Evolutionary conservation across 2,329 filamentous ascomycete genomes (phyloP).

Genomic region (Fusarium mexicanum): DNA sequence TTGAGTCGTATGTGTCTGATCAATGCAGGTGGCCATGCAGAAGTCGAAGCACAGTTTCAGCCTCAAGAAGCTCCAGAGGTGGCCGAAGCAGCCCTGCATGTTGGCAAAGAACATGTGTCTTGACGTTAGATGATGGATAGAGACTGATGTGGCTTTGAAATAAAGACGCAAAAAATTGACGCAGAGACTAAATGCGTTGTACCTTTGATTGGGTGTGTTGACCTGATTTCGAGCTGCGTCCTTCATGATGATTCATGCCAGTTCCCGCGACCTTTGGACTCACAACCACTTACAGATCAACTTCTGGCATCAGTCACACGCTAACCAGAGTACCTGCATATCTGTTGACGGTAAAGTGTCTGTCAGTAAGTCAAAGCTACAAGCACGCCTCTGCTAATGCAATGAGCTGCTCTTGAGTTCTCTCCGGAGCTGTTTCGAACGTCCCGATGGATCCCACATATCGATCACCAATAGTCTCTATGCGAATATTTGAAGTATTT

Average conservation of each 20-base stretch:
- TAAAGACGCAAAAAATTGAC: not conserved
- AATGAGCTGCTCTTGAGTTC: not conserved
- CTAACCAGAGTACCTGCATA: not conserved
- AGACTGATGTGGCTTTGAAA: not conserved
- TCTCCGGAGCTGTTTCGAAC: constrained; percentile 7
- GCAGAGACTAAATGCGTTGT: not conserved
- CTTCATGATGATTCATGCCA: constrained; percentile 18
- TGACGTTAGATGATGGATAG: not conserved
- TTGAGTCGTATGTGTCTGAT: not conserved
- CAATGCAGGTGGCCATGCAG: not conserved
- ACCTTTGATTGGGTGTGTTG: constrained; percentile 1
- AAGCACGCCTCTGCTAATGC: not conserved
- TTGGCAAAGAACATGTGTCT: not conserved
- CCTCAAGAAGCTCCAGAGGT: not conserved
- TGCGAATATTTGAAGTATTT: not conserved
- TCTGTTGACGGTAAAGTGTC: not conserved
- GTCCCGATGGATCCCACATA: not conserved
- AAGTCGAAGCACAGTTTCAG: constrained; percentile 20
- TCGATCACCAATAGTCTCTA: not conserved
- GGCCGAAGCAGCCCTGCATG: not conserved
- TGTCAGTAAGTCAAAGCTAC: not conserved
- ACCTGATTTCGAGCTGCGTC: not conserved
- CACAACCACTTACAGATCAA: constrained; percentile 3
- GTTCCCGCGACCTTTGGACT: not conserved
- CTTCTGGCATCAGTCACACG: not conserved